phyloP scores from a whole-genome alignment of 192 early-diverging fungal species.

The Glomus cerebriforme region DNA sequence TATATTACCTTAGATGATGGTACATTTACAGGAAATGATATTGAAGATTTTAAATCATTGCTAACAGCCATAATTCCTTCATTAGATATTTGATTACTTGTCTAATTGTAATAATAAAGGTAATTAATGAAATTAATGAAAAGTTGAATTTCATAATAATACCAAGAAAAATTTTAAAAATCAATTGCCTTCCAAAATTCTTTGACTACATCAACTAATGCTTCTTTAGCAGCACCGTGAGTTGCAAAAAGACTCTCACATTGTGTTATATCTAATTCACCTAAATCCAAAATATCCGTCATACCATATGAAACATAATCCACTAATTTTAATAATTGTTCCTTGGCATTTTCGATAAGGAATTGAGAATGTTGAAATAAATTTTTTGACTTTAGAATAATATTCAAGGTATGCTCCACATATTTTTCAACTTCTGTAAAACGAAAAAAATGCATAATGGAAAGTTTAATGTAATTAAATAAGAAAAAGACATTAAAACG shows the following conservation, averaged over 20 bases:
- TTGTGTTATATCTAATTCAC: constrained; percentile 49
- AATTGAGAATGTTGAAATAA: constrained; percentile 52
- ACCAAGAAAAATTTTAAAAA: not conserved
- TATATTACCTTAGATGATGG: constrained; percentile 47
- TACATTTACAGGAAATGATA: constrained; percentile 49
- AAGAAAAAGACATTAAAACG: not conserved
- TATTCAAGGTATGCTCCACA: constrained; percentile 42
- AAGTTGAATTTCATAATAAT: not conserved
- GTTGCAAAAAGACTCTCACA: constrained; percentile 51
- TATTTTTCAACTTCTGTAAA: constrained; percentile 54
- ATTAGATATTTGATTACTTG: not conserved
- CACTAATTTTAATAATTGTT: constrained; percentile 50
- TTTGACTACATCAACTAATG: constrained; percentile 51
- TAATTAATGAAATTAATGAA: not conserved
- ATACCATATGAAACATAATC: constrained; percentile 65
- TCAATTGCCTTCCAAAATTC: constrained; percentile 55
- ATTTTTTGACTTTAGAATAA: constrained; percentile 44
- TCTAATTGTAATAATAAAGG: not conserved
- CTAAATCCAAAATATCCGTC: constrained; percentile 55
- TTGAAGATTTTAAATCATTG: constrained; percentile 24
- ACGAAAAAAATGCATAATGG: not conserved
- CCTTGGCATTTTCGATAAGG: constrained; percentile 47
- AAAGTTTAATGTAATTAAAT: not conserved
- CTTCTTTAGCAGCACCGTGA: constrained; percentile 53
- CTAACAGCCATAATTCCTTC: not conserved